Conservation (phyloP, 140 eudicot genomes). For the Erigeron philadelphicus region DNA sequence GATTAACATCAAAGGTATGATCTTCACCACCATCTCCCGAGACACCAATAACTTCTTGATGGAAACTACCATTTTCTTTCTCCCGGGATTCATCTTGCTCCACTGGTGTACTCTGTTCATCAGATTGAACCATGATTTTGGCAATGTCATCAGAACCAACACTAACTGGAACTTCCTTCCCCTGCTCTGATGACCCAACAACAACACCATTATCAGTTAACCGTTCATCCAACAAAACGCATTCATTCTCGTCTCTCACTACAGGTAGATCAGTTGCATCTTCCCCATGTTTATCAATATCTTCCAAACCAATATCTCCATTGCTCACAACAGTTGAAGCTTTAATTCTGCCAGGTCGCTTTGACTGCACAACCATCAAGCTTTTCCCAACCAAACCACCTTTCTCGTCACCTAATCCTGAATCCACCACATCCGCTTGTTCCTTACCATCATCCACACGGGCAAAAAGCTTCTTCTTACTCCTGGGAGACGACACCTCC, state of each 20-base stretch:
- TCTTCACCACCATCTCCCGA: constrained; percentile 30
- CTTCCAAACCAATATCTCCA: constrained; percentile 36
- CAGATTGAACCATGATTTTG: constrained; percentile 28
- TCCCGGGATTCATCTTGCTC: constrained; percentile 33
- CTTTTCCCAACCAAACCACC: constrained; percentile 36
- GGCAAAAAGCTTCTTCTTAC: constrained; percentile 64
- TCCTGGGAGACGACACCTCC: constrained; percentile 39
- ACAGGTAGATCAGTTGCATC: constrained; percentile 32
- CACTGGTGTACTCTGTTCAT: constrained; percentile 26
- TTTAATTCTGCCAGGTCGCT: constrained; percentile 44
- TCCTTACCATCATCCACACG: constrained; percentile 37
- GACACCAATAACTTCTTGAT: constrained; percentile 25
- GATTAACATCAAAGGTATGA: constrained; percentile 25
- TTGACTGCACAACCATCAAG: constrained; percentile 40
- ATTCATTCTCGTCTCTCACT: constrained; percentile 32
- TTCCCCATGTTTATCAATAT: constrained; percentile 33
- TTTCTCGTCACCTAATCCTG: constrained; percentile 28
- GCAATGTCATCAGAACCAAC: constrained; percentile 33
- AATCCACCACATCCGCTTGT: constrained; percentile 26
- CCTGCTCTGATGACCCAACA: constrained; percentile 29
- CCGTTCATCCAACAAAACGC: constrained; percentile 24
- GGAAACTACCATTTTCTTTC: constrained; percentile 26
- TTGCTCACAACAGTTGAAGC: constrained; percentile 41
- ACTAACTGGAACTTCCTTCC: constrained; percentile 27
- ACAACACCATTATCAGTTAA: constrained; percentile 29